Conservation (phyloP, 2,329 filamentous ascomycete species). For the Trichoderma sp. region DNA sequence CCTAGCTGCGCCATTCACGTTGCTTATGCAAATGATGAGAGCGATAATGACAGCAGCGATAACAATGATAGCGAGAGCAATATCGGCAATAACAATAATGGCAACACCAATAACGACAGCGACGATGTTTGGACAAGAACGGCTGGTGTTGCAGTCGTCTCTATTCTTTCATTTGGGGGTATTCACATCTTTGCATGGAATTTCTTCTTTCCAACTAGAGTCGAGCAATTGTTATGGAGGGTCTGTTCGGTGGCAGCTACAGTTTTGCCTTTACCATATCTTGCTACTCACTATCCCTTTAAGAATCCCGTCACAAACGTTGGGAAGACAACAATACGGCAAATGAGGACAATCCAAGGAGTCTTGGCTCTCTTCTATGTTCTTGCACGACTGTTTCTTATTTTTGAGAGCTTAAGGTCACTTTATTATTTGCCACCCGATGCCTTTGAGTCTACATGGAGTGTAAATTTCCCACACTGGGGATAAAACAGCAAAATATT, state of each 20-base stretch:
- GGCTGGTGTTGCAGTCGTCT: background rate
- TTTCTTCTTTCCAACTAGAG: background rate
- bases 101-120: background rate
- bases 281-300: background rate
- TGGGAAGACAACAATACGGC: background rate
- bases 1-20: background rate
- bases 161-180: background rate
- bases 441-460: background rate
- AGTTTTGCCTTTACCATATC: background rate
- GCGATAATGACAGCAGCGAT: no score
- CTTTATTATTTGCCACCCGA: background rate
- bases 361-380: background rate
- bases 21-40: background rate
- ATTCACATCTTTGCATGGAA: background rate
- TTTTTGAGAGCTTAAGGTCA: background rate
- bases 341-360: background rate
- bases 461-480: background rate
- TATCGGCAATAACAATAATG: no score
- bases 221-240: background rate
- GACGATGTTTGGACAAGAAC: background rate
- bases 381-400: background rate
- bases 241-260: background rate
- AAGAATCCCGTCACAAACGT: background rate
- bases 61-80: no score
- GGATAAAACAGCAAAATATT: background rate